Percentiles rank a stretch among this genome's conserved stretches.
phyloP scores from a whole-genome alignment of 2,329 filamentous ascomycete species.

The Microsporum ferrugineum region DNA sequence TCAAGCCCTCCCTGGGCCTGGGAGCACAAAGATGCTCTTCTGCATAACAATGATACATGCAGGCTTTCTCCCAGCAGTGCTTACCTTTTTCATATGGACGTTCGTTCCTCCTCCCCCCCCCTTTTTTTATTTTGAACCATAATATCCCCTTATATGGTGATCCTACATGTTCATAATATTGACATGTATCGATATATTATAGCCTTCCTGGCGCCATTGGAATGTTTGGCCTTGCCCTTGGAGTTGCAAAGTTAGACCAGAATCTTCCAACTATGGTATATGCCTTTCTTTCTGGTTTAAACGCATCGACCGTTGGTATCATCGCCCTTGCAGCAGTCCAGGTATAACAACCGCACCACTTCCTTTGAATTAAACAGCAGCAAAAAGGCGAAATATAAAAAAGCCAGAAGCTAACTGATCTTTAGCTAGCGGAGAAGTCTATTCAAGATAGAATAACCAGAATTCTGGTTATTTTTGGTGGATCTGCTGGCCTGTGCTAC shows the following conservation, averaged over 20 bases:
- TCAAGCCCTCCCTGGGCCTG: constrained; percentile 57
- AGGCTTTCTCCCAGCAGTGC: constrained; percentile 46
- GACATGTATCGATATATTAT: not conserved
- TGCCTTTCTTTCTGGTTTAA: constrained; percentile 58
- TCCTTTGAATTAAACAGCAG: not conserved
- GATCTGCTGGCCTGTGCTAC: constrained; percentile 55
- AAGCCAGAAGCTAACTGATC: constrained; percentile 1
- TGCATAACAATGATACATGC: constrained; percentile 54
- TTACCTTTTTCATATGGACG: constrained; percentile 56
- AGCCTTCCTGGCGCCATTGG: constrained; percentile 58
- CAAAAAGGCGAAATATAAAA: not conserved
- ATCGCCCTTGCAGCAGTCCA: constrained; percentile 57
- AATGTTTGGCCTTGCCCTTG: constrained; percentile 57
- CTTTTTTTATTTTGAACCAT: not conserved
- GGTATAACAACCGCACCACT: constrained; percentile 10
- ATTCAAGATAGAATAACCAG: constrained; percentile 55
- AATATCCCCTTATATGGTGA: not conserved
- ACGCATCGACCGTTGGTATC: constrained; percentile 60
- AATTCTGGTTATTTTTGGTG: constrained; percentile 52
- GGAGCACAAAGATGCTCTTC: constrained; percentile 59
- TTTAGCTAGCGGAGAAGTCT: constrained; percentile 52
- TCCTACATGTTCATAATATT: not conserved
- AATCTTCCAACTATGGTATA: constrained; percentile 53
- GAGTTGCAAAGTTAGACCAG: constrained; percentile 49
- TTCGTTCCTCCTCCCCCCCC: constrained; percentile 20